Evolutionary conservation across 352 stramenopile species (phyloP), one percentile per base, ranked within the genome.

Genomic region (Phytophthora europaea): DNA sequence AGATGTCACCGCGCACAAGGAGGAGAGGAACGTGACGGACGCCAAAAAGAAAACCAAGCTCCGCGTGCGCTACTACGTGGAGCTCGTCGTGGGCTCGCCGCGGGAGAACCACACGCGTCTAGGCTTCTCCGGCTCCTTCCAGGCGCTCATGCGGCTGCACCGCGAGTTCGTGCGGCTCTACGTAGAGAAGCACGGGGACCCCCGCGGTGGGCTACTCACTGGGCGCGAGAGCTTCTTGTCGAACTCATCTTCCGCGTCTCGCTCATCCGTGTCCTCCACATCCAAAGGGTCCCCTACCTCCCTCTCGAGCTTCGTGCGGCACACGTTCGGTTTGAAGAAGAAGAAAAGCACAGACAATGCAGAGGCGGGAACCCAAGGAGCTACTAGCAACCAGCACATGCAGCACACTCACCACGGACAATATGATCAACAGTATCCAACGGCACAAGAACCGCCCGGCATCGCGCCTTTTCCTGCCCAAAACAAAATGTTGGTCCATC

Each of bases 31-130:
- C 52, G 75, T 83, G 59, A 80, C 83, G 0, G 75, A 92, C 70
- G 52, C 71, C 20, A 80, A 74, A 45, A 80, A 82, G 62, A 84
- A 82, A 48, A 72, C 65, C 54, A 82, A 85, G 56, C 52, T 87
- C 43, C 85, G 73, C 48, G 82, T 88, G 70, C 85, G 85, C 36
- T 93, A 91, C 76, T 93, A 93, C 67, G 84, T 93, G 61, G 85
- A 93, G 69, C 51, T 93, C 34, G 77, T 93, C 18, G 76, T 91
- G 48, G 85, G 83, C 23, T 78, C 80, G 9, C 67, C 76, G 20
- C 83, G 80, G 43, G 78, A 72, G 73, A 84, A 59, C 36, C 85
- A 91, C 81, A 85, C 78, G 61, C 84, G 85, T 0, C 56, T 91
- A 28, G 83, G 82, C 33, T 93, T 93, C 78, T 87, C 82, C 6